phyloP scores from a whole-genome alignment of 73 alveolate species.

The Tetrahymena thermophila region DNA sequence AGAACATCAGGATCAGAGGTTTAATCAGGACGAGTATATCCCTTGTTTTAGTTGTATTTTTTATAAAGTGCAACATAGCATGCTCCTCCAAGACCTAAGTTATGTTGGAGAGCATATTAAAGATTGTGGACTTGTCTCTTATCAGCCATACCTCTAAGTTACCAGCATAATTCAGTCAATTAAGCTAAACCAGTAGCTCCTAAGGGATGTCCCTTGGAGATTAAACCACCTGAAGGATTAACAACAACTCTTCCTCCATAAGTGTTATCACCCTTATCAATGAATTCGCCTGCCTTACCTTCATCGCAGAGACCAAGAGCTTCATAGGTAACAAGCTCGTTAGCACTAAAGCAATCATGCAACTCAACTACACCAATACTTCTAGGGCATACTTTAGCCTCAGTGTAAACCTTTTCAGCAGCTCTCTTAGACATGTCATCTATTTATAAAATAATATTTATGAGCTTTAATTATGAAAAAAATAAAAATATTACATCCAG shows the following conservation, averaged over 20 bases:
- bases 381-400: constrained; percentile 60
- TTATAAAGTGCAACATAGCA: constrained; percentile 71
- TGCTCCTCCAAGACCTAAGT: constrained; percentile 89
- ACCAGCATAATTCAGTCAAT: constrained; percentile 85
- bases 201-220: constrained; percentile 83
- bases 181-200: constrained; percentile 91
- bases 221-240: constrained; percentile 83
- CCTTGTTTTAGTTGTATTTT: constrained; percentile 45
- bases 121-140: constrained; percentile 78
- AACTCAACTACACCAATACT: constrained; percentile 66
- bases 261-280: constrained; percentile 66
- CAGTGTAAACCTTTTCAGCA: constrained; percentile 53
- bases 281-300: constrained; percentile 82
- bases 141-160: constrained; percentile 79
- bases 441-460: background rate
- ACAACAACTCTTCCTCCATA: constrained; percentile 77
- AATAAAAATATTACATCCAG: constrained; percentile 32
- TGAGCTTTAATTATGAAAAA: background rate
- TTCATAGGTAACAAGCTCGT: constrained; percentile 78
- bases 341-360: constrained; percentile 85
- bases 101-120: constrained; percentile 70
- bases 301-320: constrained; percentile 76
- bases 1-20: constrained; percentile 33
- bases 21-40: constrained; percentile 19
- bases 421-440: constrained; percentile 68